Base-by-base conservation (phyloP, 2,329 filamentous ascomycete species). In the Pezicula radicicola region DNA sequence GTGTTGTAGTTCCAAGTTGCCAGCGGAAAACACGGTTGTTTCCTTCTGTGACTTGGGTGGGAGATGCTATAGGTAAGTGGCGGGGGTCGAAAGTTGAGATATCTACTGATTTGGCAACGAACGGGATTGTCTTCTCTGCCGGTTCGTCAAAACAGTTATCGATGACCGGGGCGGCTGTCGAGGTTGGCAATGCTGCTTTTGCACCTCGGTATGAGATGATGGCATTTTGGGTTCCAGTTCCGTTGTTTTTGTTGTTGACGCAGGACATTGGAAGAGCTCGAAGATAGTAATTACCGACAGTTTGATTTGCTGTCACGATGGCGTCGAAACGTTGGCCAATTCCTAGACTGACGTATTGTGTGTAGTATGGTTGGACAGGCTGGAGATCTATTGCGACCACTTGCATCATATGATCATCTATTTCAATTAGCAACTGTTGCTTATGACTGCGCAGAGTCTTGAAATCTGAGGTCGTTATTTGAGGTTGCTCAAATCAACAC, bases 321-420 rank as follows among this genome's bases (percentile, higher is more conserved):
- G 54, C 18, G 46, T 52, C 52, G 60, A 60, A 68, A 49, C 68
- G 64, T 59, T 84, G 80, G 45, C 76, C 66, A 50, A 85, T 74
- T 25, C 76, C 82, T n/a, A 88, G 70, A 60, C 65, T 42, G 75
- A 82, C 4, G 66, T 68, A 0, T 83, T 84, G 3, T 70, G 54
- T 10, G 67, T 62, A 45, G 67, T 68, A 4, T 70, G 71, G 61
- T 84, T 71, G 9, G 79, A 85, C 72, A 1, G 80, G 78, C 0
- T 84, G 78, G 9, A 73, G 61, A 41, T 85, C 74, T 62, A 88
- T 89, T 68, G 85, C 84, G 44, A 89, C 73, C 4, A 76, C 79
- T 0, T 84, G 85, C 1, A 80, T 60, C 5, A 77, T 83, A 49
- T 75, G 60, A 2, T 74, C 75, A 45, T 80, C 74, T 25, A 44